These are phyloP conservation scores for Echeveria elegans DNA, from an alignment of 164 flowering plant genomes.

Conservation along the genomic window DNA sequence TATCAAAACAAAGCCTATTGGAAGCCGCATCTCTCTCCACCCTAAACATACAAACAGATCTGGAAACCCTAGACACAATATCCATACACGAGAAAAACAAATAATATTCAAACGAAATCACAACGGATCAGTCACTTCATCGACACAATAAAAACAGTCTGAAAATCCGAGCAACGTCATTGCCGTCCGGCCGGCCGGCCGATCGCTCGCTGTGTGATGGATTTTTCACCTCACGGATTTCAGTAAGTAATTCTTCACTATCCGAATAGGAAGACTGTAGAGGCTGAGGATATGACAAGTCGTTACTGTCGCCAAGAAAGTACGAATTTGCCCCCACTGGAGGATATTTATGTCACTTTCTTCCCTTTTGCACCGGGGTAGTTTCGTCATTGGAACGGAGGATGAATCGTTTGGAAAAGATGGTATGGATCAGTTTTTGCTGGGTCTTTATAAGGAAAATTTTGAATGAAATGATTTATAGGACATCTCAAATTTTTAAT, in stretches of 20 bases:
- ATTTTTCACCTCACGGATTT: background rate
- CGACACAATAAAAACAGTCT: background rate
- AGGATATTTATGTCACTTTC: background rate
- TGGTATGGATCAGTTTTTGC: slow-evolving; percentile 1
- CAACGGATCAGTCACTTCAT: background rate
- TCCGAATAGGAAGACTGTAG: background rate
- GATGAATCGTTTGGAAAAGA: background rate
- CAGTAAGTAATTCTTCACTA: background rate
- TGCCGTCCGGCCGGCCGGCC: too few species aligned
- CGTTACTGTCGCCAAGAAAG: background rate
- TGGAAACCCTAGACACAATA: slow-evolving; percentile 5
- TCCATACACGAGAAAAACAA: background rate
- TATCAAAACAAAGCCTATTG: background rate
- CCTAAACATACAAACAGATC: background rate
- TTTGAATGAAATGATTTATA: background rate
- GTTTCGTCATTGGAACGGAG: background rate
- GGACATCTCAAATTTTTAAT: too few species aligned
- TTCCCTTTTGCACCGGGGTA: background rate
- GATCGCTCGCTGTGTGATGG: too few species aligned
- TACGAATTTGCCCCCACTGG: background rate
- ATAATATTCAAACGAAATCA: background rate
- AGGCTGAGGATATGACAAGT: background rate
- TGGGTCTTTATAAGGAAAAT: background rate
- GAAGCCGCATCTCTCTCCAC: background rate
- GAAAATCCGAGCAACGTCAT: too few species aligned